These are phyloP conservation scores for Talaromyces sp. DNA, from an alignment of 2,329 filamentous ascomycete species.

Conservation along the genomic window DNA sequence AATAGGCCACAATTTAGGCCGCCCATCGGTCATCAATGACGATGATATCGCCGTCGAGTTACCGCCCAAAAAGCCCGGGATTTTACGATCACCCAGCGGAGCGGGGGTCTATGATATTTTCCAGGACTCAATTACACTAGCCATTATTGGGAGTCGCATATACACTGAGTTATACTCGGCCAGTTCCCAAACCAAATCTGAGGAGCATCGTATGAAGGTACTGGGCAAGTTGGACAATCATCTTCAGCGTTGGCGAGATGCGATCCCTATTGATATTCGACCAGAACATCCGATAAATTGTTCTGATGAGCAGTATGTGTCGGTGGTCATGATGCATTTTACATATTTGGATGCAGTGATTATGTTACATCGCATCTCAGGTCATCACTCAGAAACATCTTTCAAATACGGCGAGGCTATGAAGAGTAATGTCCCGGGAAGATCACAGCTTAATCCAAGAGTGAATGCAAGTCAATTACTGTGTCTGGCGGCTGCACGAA, in stretches of 20 bases:
- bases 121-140: conserved; percentile 9
- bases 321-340: conserved; percentile 13
- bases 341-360: conserved; percentile 13
- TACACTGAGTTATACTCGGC: conserved; percentile 12
- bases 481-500: conserved; percentile 9
- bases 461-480: conserved; percentile 10
- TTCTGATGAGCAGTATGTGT: conserved; percentile 10
- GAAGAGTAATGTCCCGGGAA: not conserved
- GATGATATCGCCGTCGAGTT: conserved; percentile 14
- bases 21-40: conserved; percentile 12
- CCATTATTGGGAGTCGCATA: conserved; percentile 11
- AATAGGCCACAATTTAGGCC: conserved; percentile 10
- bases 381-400: not conserved
- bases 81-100: not conserved
- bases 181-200: conserved; percentile 11
- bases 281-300: conserved; percentile 13
- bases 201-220: conserved; percentile 2
- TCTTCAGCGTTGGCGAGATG: conserved; percentile 14
- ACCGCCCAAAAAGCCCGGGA: conserved; percentile 4
- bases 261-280: conserved; percentile 11
- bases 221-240: conserved; percentile 7
- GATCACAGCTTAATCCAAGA: not conserved
- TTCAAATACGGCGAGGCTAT: not conserved
- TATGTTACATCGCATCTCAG: conserved; percentile 8
- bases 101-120: conserved; percentile 10